phyloP scores from a whole-genome alignment of 2,329 filamentous ascomycete genomes.

The Blumeria hordei region DNA sequence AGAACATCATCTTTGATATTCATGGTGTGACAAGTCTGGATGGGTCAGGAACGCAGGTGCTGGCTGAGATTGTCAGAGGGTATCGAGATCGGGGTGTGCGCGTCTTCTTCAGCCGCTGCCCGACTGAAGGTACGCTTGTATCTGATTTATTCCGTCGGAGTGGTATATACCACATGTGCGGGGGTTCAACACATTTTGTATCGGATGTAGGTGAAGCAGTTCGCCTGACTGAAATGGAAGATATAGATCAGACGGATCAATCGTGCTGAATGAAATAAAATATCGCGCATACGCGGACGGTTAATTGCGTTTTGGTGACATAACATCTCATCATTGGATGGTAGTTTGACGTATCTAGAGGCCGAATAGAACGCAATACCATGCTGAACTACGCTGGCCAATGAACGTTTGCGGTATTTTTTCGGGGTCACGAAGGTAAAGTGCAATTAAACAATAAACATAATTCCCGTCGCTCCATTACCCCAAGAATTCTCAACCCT shows the following conservation, averaged over 20 bases:
- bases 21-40: conserved; percentile 93
- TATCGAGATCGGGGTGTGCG: conserved; percentile 57
- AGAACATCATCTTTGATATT: conserved; percentile 88
- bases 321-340: neutral
- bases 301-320: neutral
- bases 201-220: conserved; percentile 66
- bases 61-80: conserved; percentile 63
- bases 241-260: neutral
- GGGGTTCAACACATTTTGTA: conserved; percentile 58
- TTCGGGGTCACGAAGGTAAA: no score
- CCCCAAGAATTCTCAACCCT: no score
- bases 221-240: conserved; percentile 42
- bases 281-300: neutral
- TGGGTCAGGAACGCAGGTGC: conserved; percentile 75
- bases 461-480: no score
- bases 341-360: no score
- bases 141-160: conserved; percentile 51
- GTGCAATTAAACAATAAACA: no score
- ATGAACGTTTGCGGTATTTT: no score
- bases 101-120: conserved; percentile 46
- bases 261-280: neutral
- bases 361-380: no score
- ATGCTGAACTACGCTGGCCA: no score
- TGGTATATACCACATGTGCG: conserved; percentile 66
- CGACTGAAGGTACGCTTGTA: conserved; percentile 14